A percentile compares a stretch with the other conserved stretches of the same genome.
phyloP scores from a whole-genome alignment of 805 yeast genomes.

The Blastobotrys parvus region DNA sequence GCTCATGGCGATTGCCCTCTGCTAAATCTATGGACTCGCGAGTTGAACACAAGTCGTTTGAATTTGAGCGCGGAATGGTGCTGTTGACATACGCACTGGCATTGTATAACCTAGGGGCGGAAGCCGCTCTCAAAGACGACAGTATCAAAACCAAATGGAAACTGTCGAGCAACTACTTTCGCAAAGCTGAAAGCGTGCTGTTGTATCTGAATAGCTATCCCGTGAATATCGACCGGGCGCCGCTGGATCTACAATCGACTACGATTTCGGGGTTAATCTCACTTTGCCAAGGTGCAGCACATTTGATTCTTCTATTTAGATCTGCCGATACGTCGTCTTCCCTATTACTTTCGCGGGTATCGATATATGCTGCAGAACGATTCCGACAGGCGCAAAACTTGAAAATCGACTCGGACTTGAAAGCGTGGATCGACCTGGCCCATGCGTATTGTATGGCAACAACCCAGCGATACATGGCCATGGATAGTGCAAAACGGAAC shows the following conservation, averaged over 20 bases:
- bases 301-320: conserved; percentile 22
- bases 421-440: conserved; percentile 22
- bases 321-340: conserved; percentile 19
- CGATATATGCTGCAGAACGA: conserved; percentile 26
- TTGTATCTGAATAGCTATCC: conserved; percentile 17
- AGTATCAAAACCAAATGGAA: conserved; percentile 15
- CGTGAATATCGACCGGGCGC: conserved; percentile 6
- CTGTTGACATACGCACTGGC: conserved; percentile 18
- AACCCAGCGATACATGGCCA: conserved; percentile 22
- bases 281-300: conserved; percentile 23
- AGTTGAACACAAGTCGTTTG: conserved; percentile 10
- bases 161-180: conserved; percentile 22
- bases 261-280: conserved; percentile 18
- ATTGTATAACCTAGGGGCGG: conserved; percentile 11
- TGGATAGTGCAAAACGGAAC: conserved; percentile 19
- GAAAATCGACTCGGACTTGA: conserved; percentile 12
- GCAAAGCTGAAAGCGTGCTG: conserved; percentile 19
- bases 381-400: conserved; percentile 20
- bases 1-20: conserved; percentile 24
- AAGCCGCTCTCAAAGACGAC: conserved; percentile 6
- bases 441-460: conserved; percentile 20
- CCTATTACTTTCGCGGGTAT: conserved; percentile 24
- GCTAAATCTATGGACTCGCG: conserved; percentile 5
- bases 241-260: conserved; percentile 18
- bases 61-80: conserved; percentile 20